Conservation (phyloP, 352 stramenopile genomes). For the Phytophthora sansomeana region DNA sequence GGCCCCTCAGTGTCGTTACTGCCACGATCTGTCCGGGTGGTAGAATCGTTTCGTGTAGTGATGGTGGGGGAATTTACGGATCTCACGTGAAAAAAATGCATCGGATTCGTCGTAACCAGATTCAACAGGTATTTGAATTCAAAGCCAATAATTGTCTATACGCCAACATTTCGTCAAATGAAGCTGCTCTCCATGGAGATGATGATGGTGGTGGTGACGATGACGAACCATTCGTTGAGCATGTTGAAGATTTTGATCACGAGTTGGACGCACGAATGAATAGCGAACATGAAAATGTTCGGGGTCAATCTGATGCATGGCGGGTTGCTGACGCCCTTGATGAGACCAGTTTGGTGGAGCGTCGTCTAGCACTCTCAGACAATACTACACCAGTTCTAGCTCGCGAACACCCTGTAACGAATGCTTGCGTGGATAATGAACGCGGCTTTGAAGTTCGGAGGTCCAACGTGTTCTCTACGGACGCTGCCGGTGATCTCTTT, state of each 20-base stretch:
- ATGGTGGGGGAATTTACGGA: slow-evolving; percentile 8
- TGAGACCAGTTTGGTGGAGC: slow-evolving; percentile 1
- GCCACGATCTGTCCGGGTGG: not conserved
- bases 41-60: slow-evolving; percentile 3
- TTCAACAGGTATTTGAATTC: slow-evolving; percentile 3
- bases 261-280: not conserved
- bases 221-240: not conserved
- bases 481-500: not conserved
- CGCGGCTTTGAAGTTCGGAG: not conserved
- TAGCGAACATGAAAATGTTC: slow-evolving; percentile 2
- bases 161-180: not conserved
- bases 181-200: not conserved
- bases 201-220: not conserved
- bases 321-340: not conserved
- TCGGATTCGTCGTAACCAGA: not conserved
- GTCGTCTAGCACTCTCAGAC: not conserved
- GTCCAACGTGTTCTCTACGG: not conserved
- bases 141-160: slow-evolving; percentile 5
- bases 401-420: too few species aligned
- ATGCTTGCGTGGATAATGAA: not conserved
- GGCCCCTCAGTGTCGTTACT: not conserved
- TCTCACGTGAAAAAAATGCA: slow-evolving; percentile 7
- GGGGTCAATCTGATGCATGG: slow-evolving; percentile 1
- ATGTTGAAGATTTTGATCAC: not conserved
- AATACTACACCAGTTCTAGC: not conserved